Conservation (phyloP, 2,329 filamentous ascomycete genomes). For the Ustulina deusta region DNA sequence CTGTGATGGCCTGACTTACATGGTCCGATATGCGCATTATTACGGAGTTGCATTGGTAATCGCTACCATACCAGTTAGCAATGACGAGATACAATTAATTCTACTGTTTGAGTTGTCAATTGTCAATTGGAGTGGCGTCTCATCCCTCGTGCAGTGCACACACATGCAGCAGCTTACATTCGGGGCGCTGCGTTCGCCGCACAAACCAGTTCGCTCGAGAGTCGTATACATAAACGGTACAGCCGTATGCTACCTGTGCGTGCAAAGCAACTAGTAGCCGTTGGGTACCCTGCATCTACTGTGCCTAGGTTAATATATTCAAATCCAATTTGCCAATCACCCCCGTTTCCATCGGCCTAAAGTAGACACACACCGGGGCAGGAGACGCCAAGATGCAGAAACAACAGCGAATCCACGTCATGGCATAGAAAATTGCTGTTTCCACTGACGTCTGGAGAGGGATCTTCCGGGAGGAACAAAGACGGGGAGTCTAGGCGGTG, state of each 20-base stretch:
- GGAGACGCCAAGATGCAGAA: constrained; percentile 25
- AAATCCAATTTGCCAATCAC: constrained; percentile 26
- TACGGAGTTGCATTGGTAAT: constrained; percentile 20
- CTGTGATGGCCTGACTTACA: constrained; percentile 18
- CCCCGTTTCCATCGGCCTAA: constrained; percentile 8
- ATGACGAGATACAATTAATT: constrained; percentile 4
- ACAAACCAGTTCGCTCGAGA: constrained; percentile 2
- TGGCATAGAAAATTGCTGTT: constrained; percentile 2
- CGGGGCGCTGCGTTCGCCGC: constrained; percentile 14
- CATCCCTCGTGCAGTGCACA: neutral
- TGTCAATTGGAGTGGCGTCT: neutral
- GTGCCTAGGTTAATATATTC: neutral
- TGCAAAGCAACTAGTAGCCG: constrained; percentile 9
- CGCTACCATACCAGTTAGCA: constrained; percentile 11
- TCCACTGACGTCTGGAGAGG: constrained; percentile 9
- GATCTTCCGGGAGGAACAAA: neutral
- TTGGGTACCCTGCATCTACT: constrained; percentile 15
- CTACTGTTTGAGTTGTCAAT: constrained; percentile 21
- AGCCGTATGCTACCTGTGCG: neutral
- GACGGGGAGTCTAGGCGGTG: constrained; percentile 13
- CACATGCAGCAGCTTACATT: constrained; percentile 15
- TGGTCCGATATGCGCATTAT: constrained; percentile 18
- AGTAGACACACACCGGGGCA: constrained; percentile 23
- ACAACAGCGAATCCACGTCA: constrained; percentile 12
- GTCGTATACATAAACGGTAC: neutral